Conservation (phyloP, 352 stramenopile species). For the Aphanomyces euteiches region DNA sequence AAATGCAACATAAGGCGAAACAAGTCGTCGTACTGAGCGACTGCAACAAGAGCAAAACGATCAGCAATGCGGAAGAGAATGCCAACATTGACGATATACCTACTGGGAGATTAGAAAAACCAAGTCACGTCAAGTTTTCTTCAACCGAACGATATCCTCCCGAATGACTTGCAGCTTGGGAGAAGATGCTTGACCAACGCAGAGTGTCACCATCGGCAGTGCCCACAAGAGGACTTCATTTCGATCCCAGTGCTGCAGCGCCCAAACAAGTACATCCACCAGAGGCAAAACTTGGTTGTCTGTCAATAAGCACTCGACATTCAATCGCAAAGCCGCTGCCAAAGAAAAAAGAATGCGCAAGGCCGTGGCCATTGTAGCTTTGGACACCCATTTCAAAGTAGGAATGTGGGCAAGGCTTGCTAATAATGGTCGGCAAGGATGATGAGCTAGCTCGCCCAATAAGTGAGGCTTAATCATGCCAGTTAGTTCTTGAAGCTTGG, state of each 20-base stretch:
- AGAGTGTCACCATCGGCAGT: constrained; percentile 8
- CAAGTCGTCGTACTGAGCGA: constrained; percentile 14
- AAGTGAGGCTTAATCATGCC: too few relatives aligned
- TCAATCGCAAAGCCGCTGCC: neutral
- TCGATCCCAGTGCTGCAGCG: constrained; percentile 2
- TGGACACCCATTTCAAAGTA: constrained; percentile 7
- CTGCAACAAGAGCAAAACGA: constrained; percentile 8
- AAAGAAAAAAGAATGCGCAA: constrained; percentile 8
- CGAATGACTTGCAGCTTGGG: constrained; percentile 23
- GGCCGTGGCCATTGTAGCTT: constrained; percentile 8
- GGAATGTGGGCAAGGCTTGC: neutral
- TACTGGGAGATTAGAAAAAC: neutral
- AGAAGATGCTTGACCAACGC: constrained; percentile 4
- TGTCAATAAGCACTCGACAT: constrained; percentile 12
- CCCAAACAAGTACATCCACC: constrained; percentile 26
- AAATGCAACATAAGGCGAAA: constrained; percentile 26
- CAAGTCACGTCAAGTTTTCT: neutral
- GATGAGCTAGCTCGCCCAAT: too few relatives aligned
- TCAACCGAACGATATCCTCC: constrained; percentile 25
- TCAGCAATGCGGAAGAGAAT: constrained; percentile 26
- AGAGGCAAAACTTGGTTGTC: constrained; percentile 27
- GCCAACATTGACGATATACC: constrained; percentile 26
- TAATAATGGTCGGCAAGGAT: neutral
- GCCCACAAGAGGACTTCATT: constrained; percentile 21
- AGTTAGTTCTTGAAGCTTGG: neutral